Evolutionary conservation across 2,329 filamentous ascomycete genomes (phyloP), one percentile per base, ranked within the genome.

Genomic region (Diaporthe longicolla): DNA sequence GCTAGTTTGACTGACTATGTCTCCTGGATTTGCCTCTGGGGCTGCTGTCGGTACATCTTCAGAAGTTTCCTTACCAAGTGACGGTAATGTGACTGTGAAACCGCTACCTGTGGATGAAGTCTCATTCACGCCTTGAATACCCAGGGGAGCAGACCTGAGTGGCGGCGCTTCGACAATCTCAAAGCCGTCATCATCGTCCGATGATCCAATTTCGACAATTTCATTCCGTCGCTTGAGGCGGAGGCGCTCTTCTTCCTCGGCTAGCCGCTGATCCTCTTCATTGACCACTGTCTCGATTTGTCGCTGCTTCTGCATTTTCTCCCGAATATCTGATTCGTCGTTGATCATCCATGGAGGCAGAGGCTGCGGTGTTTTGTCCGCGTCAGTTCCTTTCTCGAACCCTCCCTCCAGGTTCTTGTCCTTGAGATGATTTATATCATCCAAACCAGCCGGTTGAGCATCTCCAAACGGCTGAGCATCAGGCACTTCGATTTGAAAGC

Each of bases 261-360:
- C 88, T 73, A 87, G 85, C 66, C 89, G 86, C 35, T 88, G 83
- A 77, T 93, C 90, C 73, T 92, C 89, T 26, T 92, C 92, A 72
- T 93, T 91, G 73, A 93, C 90, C 73, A 90, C 88, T 26, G 84
- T 83, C 65, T 92, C 89, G 63, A 82, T 86, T 78, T 84, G 89
- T 76, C 83, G 88, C 82, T 91, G 89, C 73, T 90, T 88, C 77
- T 88, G 89, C 75, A 91, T 82, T 35, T 88, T 87, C 66, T 92
- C 88, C 75, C 93, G 87, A 43, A 95, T 91, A 73, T 95, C 93
- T 2, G 88, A 87, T 8, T 91, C 83, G 75, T 91, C 83, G 75
- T 91, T 89, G 3, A 85, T 84, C 79, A 97, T 89, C 94, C 94
- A 97, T 0, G 94, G 94, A 1, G 94, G 94, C 10, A 96, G 80